Conservation (phyloP, 192 early-diverging fungal genomes). For the Gonapodya prolifera region DNA sequence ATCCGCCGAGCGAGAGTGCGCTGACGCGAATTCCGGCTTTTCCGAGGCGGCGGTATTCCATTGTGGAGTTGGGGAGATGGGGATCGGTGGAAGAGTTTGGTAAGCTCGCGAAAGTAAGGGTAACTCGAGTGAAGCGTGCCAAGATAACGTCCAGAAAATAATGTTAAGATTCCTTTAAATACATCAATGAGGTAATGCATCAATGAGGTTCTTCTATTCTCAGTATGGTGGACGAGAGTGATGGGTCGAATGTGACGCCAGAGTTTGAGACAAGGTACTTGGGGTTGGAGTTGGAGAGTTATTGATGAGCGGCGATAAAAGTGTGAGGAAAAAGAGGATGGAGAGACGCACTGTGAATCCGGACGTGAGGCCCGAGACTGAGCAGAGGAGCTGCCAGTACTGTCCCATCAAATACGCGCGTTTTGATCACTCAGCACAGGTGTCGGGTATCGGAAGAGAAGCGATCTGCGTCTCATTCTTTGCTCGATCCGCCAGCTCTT, state of each 20-base stretch:
- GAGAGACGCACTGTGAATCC: background rate
- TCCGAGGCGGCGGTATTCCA: conserved; percentile 3
- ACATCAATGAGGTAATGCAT: too few relatives aligned
- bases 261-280: background rate
- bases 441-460: too few relatives aligned
- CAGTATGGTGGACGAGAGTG: background rate
- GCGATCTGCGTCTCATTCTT: too few relatives aligned
- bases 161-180: too few relatives aligned
- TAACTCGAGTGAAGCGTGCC: too few relatives aligned
- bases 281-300: background rate
- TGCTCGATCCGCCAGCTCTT: background rate
- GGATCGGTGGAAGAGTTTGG: background rate
- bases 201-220: too few relatives aligned
- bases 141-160: too few relatives aligned
- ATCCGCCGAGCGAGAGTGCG: conserved; percentile 48
- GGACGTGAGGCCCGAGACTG: background rate
- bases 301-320: background rate
- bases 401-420: too few relatives aligned
- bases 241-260: background rate
- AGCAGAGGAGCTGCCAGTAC: background rate
- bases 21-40: conserved; percentile 63
- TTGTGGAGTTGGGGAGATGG: background rate
- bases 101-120: too few relatives aligned
- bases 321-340: too few relatives aligned
- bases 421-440: too few relatives aligned